Conservation (phyloP, 495 filamentous ascomycete genomes). For the Penicillium arizonense region DNA sequence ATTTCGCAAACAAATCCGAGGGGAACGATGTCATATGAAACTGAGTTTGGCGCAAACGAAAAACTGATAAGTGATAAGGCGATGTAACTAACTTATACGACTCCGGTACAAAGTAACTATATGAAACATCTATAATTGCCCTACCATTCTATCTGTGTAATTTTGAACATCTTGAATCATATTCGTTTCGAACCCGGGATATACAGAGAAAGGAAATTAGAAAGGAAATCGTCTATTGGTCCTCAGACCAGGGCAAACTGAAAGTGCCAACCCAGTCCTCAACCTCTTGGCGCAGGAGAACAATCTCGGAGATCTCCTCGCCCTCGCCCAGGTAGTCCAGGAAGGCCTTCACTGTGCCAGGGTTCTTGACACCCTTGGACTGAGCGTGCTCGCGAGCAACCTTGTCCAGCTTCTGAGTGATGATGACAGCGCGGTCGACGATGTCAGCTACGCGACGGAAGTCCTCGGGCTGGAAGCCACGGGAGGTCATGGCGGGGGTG, state of each 20-base stretch:
- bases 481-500: slow-evolving; percentile 95
- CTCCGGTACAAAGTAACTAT: no score
- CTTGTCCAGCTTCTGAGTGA: slow-evolving; percentile 82
- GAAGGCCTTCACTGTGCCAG: slow-evolving; percentile 78
- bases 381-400: slow-evolving; percentile 72
- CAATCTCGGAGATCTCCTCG: slow-evolving; percentile 79
- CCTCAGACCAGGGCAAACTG: slow-evolving; percentile 75
- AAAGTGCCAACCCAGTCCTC: slow-evolving; percentile 96
- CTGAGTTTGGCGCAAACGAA: slow-evolving; percentile 3
- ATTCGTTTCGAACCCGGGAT: slow-evolving; percentile 26
- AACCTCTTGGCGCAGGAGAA: slow-evolving; percentile 84
- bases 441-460: slow-evolving; percentile 89
- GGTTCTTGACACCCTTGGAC: slow-evolving; percentile 73
- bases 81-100: no score
- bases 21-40: slow-evolving; percentile 4
- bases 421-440: slow-evolving; percentile 85
- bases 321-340: slow-evolving; percentile 79
- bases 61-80: neutral
- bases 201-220: slow-evolving; percentile 20
- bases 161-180: slow-evolving; percentile 19
- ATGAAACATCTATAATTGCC: neutral
- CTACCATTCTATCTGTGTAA: neutral
- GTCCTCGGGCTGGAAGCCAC: slow-evolving; percentile 83
- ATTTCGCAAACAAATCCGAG: neutral
- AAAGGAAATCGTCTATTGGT: slow-evolving; percentile 30